phyloP scores from a whole-genome alignment of 2,329 filamentous ascomycete species.

The Chalara sp. region DNA sequence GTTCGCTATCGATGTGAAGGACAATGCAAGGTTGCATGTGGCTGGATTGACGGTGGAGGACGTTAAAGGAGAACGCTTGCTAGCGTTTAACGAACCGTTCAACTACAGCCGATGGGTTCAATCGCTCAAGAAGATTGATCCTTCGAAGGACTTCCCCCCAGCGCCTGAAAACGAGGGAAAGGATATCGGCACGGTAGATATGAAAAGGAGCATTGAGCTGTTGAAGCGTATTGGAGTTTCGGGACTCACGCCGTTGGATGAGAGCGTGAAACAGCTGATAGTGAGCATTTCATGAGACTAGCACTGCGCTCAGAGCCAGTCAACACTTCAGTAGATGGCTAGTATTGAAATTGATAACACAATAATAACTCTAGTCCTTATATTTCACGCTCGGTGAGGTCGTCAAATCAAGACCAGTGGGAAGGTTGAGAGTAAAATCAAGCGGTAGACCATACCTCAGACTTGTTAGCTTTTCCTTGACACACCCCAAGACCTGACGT shows the following conservation, averaged over 20 bases:
- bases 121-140: neutral
- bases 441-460: no score
- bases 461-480: no score
- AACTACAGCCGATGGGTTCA: constrained; percentile 18
- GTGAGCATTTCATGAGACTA: neutral
- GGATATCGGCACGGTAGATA: constrained; percentile 11
- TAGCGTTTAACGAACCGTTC: constrained; percentile 19
- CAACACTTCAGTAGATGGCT: neutral
- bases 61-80: constrained; percentile 21
- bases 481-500: no score
- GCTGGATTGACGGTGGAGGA: constrained; percentile 22
- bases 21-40: constrained; percentile 25
- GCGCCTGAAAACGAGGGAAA: constrained; percentile 1
- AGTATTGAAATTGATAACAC: no score
- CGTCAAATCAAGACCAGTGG: no score
- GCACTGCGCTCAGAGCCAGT: neutral
- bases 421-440: no score
- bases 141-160: neutral
- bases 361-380: no score
- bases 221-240: constrained; percentile 11
- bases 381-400: no score
- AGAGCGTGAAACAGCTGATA: neutral
- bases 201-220: constrained; percentile 10
- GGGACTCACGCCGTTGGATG: constrained; percentile 15
- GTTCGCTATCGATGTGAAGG: constrained; percentile 29